Conservation (phyloP, 73 alveolate genomes). For the Symbiodinium pilosum region DNA sequence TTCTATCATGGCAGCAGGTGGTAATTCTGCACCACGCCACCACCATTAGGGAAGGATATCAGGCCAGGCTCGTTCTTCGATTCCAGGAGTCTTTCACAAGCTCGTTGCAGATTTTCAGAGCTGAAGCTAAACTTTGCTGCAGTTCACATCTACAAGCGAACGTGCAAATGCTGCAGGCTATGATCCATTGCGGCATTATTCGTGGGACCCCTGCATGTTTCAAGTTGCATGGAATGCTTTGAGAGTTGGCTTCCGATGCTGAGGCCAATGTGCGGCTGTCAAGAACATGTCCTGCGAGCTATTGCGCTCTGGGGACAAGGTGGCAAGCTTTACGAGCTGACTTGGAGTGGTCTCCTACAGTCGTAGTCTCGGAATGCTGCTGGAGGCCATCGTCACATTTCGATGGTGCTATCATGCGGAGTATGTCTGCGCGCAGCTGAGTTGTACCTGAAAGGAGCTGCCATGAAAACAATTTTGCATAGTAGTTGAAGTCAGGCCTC, state of each 20-base stretch:
- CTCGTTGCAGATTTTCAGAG: no score
- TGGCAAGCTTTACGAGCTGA: conserved; percentile 46
- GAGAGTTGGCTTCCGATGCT: no score
- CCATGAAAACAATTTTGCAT: neutral
- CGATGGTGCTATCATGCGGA: conserved; percentile 87
- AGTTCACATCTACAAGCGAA: no score
- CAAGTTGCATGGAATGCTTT: no score
- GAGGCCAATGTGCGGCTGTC: conserved; percentile 98
- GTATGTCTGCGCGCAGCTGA: conserved; percentile 18
- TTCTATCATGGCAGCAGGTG: no score
- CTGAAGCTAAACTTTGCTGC: no score
- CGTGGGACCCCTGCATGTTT: conserved; percentile 79
- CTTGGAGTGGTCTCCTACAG: no score
- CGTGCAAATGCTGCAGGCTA: no score
- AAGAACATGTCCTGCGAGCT: conserved; percentile 97
- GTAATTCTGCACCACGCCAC: conserved; percentile 99
- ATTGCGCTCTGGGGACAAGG: conserved; percentile 98
- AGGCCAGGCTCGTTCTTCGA: conserved; percentile 51
- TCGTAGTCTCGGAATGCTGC: no score
- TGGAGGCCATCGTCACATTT: conserved; percentile 87
- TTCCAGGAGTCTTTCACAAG: no score
- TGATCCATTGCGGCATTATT: conserved; percentile 98
- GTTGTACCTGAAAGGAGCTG: neutral
- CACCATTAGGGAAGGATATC: conserved; percentile 97
- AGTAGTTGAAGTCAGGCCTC: conserved; percentile 92